Base-by-base conservation (phyloP, 306 rosid genomes). In the Gastrolobium bilobum region DNA sequence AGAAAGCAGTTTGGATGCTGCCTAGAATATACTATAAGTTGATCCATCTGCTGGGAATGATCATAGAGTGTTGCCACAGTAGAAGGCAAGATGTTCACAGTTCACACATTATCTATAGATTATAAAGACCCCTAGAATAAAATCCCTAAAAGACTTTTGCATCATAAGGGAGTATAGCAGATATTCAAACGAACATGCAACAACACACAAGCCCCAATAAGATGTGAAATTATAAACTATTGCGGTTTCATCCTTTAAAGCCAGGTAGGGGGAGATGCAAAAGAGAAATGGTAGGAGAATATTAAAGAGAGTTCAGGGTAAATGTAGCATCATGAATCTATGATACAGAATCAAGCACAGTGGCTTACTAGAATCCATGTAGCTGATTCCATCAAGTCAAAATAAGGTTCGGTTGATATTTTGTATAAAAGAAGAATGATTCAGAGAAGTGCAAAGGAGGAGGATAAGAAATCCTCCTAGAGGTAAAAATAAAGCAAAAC, bases 11-110 rank as follows among this genome's bases (percentile, higher is more conserved):
- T 75, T 20, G 40, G 14, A 37, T 47, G 1, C 14, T 40, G 42
- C 48, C 61, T 14, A 46, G 30, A 43, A 31, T 48, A 75, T 20
- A 34, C 60, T 47, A 33, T 75, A 74, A 43, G 58, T 33, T 33
- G 35, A 59, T 13, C 20, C 26, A 44, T 74, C 48, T n/a, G 26
- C 69, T 46, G 1, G 15, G 59, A 48, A 33, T 73, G 34, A 13
- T 69, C 34, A 71, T 3, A 6, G 4, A 40, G 34, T 39, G 69
- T 30, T 73, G 13, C 29, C 15, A 43, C 7, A 46, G n/a, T 9
- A 43, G 68, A 59, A 73, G 43, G 34, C 66, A 60, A 60, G 10
- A 14, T 63, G 34, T 13, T 35, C 7, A 1, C 39, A 5, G 34
- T 13, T 35, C 7, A 1, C 38, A 5, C 1, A 56, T 34, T 43